Base-by-base conservation (phyloP, 2,329 filamentous ascomycete species). In the Nigrospora sphaerica region DNA sequence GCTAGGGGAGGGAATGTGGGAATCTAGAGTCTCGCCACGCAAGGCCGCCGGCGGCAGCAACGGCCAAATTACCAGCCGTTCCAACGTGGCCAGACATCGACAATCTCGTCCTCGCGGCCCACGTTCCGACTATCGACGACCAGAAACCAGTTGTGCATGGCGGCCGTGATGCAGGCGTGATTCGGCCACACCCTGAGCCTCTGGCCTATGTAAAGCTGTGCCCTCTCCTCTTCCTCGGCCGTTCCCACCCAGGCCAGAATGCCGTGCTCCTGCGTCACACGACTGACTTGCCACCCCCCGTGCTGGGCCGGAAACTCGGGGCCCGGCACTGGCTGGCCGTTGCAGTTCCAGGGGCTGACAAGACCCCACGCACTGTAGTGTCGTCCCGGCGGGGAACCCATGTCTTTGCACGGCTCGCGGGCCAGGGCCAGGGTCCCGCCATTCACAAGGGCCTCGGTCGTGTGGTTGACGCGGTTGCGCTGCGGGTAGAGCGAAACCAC, bases 261-360 rank as follows among this genome's bases (percentile, higher is more conserved):
- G 0, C 85, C 86, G 65, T 92, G 88, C 66, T 93, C 88, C 66
- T 92, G 88, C 52, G 82, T 85, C 48, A 92, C 78, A 23, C 80
- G 74, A 13, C 77, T 81, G 2, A 92, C 80, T 52, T 86, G 76
- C 83, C 86, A 87, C 3, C 74, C 77, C 4, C 61, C 64, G 47
- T 68, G 61, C 12, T 64, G 62, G 12, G 57, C 60, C 3, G 70
- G 69, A 49, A 73, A 73, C 6, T 69, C 67, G 7, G 71, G 60
- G 3, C 67, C 66, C 1, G 67, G 64, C 0, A 61, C 60, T 0
- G 67, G 64, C 48, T 59, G 43, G n/a, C 41, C 53, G 7, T 50
- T 53, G 38, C 56, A 53, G 9, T 70, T 70, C 78, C 83, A 88
- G 0, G 77, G 73, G 46, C 75, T 77, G 5, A 89, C 65, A 34